phyloP scores from a whole-genome alignment of 768 basidiomycete species.

The Agaricus sinodeliciosus region DNA sequence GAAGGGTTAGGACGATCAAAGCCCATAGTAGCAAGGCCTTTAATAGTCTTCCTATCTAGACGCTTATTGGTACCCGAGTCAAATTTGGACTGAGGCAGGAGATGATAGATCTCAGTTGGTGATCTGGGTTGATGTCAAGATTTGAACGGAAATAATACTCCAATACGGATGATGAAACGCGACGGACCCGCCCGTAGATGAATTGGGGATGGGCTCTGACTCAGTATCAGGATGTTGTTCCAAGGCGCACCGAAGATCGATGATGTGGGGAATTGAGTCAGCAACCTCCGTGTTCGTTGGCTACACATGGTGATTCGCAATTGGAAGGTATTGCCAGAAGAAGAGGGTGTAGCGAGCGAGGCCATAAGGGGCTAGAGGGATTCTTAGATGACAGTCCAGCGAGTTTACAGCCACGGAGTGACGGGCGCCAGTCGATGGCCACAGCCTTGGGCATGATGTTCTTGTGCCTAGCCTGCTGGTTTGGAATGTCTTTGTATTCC shows the following conservation, averaged over 20 bases:
- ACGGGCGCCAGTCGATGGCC: slow-evolving; percentile 6
- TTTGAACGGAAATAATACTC: slow-evolving; percentile 25
- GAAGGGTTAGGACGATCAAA: slow-evolving; percentile 12
- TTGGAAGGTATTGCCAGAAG: slow-evolving; percentile 8
- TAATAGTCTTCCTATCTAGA: slow-evolving; percentile 13
- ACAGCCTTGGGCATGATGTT: slow-evolving; percentile 5
- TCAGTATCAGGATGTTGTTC: slow-evolving; percentile 14
- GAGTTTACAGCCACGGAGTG: slow-evolving; percentile 10
- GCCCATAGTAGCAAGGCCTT: slow-evolving; percentile 1
- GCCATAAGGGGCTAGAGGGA: slow-evolving; percentile 6
- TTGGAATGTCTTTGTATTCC: neutral
- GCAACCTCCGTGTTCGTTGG: slow-evolving; percentile 12
- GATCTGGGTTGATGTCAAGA: slow-evolving; percentile 23
- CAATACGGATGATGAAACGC: slow-evolving; percentile 23
- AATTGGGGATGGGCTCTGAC: slow-evolving; percentile 28
- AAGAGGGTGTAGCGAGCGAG: neutral
- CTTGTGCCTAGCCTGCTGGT: neutral
- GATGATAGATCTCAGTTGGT: slow-evolving; percentile 24
- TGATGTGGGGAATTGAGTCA: slow-evolving; percentile 22
- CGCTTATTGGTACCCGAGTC: slow-evolving; percentile 26
- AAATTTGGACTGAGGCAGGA: slow-evolving; percentile 21
- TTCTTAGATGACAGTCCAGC: slow-evolving; percentile 4
- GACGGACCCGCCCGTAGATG: slow-evolving; percentile 29
- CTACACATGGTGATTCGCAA: slow-evolving; percentile 1
- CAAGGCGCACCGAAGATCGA: slow-evolving; percentile 18